Conservation (phyloP, 805 yeast genomes). For the Isabelozyma rhagii region DNA sequence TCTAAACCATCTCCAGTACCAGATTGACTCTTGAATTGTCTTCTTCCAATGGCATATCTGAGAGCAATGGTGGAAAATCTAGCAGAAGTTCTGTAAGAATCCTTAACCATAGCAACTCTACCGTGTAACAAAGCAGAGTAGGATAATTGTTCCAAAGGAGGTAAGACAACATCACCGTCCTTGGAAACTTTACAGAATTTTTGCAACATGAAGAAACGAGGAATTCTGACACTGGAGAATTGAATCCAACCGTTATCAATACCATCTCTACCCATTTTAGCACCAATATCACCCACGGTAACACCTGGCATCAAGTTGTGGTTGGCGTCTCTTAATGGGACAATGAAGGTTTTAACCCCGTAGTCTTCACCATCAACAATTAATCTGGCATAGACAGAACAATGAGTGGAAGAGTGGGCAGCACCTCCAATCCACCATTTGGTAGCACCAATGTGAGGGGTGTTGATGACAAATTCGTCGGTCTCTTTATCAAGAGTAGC, state of each 20-base stretch:
- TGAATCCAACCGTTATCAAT: conserved; percentile 50
- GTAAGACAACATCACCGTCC: conserved; percentile 38
- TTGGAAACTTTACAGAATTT: conserved; percentile 39
- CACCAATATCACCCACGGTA: conserved; percentile 45
- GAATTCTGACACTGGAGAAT: conserved; percentile 41
- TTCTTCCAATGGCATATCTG: conserved; percentile 45
- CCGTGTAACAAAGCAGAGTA: conserved; percentile 44
- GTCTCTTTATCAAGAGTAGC: conserved; percentile 42
- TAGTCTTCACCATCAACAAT: conserved; percentile 43
- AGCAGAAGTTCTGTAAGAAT: conserved; percentile 41
- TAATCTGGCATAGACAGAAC: conserved; percentile 39
- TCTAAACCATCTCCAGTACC: conserved; percentile 23
- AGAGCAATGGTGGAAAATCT: conserved; percentile 42
- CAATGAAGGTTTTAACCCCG: conserved; percentile 46
- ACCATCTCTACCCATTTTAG: conserved; percentile 49
- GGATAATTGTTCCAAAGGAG: conserved; percentile 45
- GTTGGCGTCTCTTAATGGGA: conserved; percentile 43
- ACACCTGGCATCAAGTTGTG: conserved; percentile 44
- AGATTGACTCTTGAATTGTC: conserved; percentile 36
- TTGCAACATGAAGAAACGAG: conserved; percentile 46
- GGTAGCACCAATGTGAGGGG: conserved; percentile 48
- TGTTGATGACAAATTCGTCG: conserved; percentile 42
- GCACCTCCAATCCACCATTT: conserved; percentile 54
- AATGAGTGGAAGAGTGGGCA: conserved; percentile 46
- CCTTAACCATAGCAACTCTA: conserved; percentile 43